phyloP scores from a whole-genome alignment of 352 stramenopile genomes.

The Globisporangium radiosum region DNA sequence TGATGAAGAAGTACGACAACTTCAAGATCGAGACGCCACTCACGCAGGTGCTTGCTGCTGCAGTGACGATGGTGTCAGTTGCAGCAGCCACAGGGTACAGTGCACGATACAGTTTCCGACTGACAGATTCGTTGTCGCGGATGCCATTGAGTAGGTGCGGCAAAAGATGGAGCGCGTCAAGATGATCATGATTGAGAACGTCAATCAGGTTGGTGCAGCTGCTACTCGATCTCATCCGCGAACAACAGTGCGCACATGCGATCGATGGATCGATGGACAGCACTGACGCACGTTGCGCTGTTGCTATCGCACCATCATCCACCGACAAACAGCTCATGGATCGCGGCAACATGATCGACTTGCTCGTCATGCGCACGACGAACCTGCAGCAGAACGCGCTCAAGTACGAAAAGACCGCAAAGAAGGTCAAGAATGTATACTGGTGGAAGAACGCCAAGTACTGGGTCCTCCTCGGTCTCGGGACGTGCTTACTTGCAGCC shows the following conservation, averaged over 20 bases:
- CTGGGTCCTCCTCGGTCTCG: conserved; percentile 50
- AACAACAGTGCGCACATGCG: too few species aligned
- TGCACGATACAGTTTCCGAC: too few species aligned
- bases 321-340: conserved; percentile 90
- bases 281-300: neutral
- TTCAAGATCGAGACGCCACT: conserved; percentile 74
- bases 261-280: too few species aligned
- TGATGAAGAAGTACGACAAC: conserved; percentile 86
- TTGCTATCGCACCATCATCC: too few species aligned
- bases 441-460: conserved; percentile 88
- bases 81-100: too few species aligned
- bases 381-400: conserved; percentile 95
- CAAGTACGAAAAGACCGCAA: conserved; percentile 93
- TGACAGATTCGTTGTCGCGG: too few species aligned
- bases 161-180: conserved; percentile 98
- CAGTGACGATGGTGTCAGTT: too few species aligned
- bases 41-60: conserved; percentile 26
- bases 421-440: conserved; percentile 88
- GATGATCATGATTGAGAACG: conserved; percentile 98
- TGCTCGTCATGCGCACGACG: conserved; percentile 80
- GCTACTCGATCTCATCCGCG: too few species aligned
- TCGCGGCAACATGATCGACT: conserved; percentile 97
- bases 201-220: conserved; percentile 69
- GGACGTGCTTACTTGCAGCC: conserved; percentile 49
- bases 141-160: conserved; percentile 43